Conservation (phyloP, 768 basidiomycete species). For the Leccinum disarticulatum region DNA sequence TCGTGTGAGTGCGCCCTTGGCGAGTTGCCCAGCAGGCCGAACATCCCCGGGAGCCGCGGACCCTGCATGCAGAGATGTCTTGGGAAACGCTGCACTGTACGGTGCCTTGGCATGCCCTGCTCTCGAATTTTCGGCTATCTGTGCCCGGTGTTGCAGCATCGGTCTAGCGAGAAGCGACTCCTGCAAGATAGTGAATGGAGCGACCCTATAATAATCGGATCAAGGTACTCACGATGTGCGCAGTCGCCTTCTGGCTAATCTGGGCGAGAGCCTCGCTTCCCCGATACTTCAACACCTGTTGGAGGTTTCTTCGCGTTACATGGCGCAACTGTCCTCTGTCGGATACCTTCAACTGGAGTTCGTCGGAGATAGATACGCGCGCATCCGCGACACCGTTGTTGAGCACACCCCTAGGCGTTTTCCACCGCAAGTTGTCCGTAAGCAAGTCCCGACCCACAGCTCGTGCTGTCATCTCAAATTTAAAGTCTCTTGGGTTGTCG, state of each 20-base stretch:
- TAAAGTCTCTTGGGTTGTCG: slow-evolving; percentile 87
- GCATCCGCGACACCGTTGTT: slow-evolving; percentile 50
- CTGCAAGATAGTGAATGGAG: slow-evolving; percentile 36
- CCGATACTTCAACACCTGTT: slow-evolving; percentile 68
- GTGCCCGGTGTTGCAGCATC: slow-evolving; percentile 45
- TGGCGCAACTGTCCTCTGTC: slow-evolving; percentile 51
- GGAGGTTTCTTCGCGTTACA: slow-evolving; percentile 72
- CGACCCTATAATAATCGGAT: neutral
- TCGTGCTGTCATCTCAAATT: slow-evolving; percentile 85
- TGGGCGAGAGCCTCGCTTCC: slow-evolving; percentile 43
- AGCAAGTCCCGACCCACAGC: slow-evolving; percentile 84
- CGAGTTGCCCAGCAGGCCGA: slow-evolving; percentile 52
- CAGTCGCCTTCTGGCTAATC: slow-evolving; percentile 55
- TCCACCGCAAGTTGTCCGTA: slow-evolving; percentile 49
- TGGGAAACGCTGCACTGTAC: slow-evolving; percentile 25
- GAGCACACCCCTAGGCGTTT: slow-evolving; percentile 47
- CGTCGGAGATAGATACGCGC: slow-evolving; percentile 47
- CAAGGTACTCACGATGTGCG: slow-evolving; percentile 59
- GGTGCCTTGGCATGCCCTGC: slow-evolving; percentile 27
- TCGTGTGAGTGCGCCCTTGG: slow-evolving; percentile 51
- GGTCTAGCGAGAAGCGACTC: slow-evolving; percentile 70
- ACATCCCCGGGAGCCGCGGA: slow-evolving; percentile 58
- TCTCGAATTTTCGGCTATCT: slow-evolving; percentile 36
- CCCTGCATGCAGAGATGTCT: slow-evolving; percentile 43
- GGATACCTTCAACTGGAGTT: slow-evolving; percentile 40